A percentile compares a stretch with the other conserved stretches of the same genome.
These are phyloP conservation scores for Parasarocladium wereldwijsianum DNA, from an alignment of 2,329 filamentous ascomycete species.

Conservation along the genomic window DNA sequence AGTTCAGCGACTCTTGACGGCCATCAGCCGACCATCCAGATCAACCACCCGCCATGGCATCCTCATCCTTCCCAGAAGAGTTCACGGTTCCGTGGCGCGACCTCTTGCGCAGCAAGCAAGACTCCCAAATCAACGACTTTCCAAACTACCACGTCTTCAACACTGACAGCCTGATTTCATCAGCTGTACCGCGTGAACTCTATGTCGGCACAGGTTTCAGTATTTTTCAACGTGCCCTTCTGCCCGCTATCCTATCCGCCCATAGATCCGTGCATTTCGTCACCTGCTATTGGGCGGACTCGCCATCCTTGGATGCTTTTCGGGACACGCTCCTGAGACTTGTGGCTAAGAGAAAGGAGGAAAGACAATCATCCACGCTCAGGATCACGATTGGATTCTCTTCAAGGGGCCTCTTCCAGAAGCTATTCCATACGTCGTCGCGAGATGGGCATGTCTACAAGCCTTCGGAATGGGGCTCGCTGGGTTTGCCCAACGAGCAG, in stretches of 20 bases:
- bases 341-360: constrained; percentile 26
- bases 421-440: constrained; percentile 57
- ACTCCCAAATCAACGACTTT: constrained; percentile 25
- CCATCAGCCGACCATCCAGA: too few species aligned
- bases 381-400: constrained; percentile 65
- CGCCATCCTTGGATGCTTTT: constrained; percentile 43
- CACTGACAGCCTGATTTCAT: constrained; percentile 30
- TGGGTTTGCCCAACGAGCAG: constrained; percentile 47
- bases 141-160: constrained; percentile 31
- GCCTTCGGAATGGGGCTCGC: constrained; percentile 40
- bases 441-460: constrained; percentile 46
- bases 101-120: constrained; percentile 15
- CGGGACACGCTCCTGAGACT: constrained; percentile 42
- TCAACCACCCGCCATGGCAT: background rate
- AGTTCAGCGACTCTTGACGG: too few species aligned
- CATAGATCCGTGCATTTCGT: constrained; percentile 56
- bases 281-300: constrained; percentile 71
- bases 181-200: constrained; percentile 31
- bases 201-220: constrained; percentile 42
- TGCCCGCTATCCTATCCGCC: constrained; percentile 46
- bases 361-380: constrained; percentile 21
- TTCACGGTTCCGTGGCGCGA: constrained; percentile 24
- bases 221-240: constrained; percentile 37
- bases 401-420: constrained; percentile 56
- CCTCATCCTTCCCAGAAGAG: constrained; percentile 16